phyloP scores from a whole-genome alignment of 148 eudicot species.

The Chenopodium formosanum region DNA sequence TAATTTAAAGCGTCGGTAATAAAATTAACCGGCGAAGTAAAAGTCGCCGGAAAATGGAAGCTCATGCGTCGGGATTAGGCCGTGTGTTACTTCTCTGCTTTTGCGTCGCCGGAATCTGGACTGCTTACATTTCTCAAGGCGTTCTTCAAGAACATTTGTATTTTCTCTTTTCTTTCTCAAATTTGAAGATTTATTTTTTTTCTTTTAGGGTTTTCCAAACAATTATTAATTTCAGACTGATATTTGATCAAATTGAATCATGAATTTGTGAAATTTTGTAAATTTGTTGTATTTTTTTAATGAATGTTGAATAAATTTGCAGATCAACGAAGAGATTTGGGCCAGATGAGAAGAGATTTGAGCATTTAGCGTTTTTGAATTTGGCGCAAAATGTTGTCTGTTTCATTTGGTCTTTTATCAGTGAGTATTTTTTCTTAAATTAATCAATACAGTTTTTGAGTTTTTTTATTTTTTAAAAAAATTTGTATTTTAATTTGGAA shows the following conservation, averaged over 20 bases:
- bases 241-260: no score
- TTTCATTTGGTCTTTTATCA: conserved; percentile 83
- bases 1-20: neutral
- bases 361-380: conserved; percentile 85
- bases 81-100: conserved; percentile 69
- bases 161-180: neutral
- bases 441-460: neutral
- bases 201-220: neutral
- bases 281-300: neutral
- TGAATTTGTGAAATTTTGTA: no score
- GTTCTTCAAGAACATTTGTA: conserved; percentile 92
- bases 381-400: conserved; percentile 90
- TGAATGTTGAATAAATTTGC: neutral
- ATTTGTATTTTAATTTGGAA: neutral
- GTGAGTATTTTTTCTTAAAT: conserved; percentile 40
- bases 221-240: no score
- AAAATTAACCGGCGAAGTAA: conserved; percentile 28
- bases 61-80: conserved; percentile 62
- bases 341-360: conserved; percentile 80
- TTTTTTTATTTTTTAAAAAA: no score
- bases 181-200: neutral
- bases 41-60: conserved; percentile 54
- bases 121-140: conserved; percentile 95
- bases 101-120: conserved; percentile 92
- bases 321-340: conserved; percentile 98